Conservation (phyloP, 169 alveolate species). For the Amoebophrya sp. region DNA sequence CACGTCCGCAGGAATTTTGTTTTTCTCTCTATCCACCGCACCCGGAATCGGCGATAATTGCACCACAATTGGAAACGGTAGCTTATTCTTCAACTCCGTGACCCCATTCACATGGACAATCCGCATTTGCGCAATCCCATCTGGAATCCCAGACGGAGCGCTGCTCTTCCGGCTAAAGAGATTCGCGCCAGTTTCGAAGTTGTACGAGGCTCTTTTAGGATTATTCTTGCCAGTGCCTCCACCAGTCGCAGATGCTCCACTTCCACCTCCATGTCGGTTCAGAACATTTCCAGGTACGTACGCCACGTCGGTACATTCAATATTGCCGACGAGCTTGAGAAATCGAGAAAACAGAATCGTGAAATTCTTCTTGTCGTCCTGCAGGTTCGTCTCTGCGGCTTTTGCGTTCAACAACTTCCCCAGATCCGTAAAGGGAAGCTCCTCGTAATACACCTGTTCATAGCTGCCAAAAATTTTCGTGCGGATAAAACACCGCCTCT, state of each 20-base stretch:
- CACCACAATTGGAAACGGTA: not conserved
- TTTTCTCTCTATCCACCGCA: not conserved
- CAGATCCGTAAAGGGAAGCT: not conserved
- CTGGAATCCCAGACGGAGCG: too few species aligned
- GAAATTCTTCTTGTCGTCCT: not conserved
- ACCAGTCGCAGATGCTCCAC: too few species aligned
- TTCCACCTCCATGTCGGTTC: too few species aligned
- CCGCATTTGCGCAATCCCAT: not conserved
- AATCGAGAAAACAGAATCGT: not conserved
- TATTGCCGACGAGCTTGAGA: not conserved
- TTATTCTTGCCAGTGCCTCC: too few species aligned
- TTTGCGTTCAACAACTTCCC: not conserved
- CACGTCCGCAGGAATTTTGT: not conserved
- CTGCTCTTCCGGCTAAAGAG: too few species aligned
- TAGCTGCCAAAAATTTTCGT: not conserved
- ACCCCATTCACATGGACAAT: not conserved
- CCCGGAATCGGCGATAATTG: not conserved
- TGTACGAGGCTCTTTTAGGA: too few species aligned
- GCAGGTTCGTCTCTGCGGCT: not conserved
- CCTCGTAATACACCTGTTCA: not conserved
- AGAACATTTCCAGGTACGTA: too few species aligned
- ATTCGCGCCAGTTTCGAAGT: too few species aligned
- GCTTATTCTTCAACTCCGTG: not conserved
- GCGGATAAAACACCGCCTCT: not conserved
- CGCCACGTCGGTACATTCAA: not conserved